A percentile compares a stretch with the other conserved stretches of the same genome.
These are phyloP conservation scores for Emiliania huxleyi DNA, from an alignment of 78 protist genomes.

Conservation along the genomic window DNA sequence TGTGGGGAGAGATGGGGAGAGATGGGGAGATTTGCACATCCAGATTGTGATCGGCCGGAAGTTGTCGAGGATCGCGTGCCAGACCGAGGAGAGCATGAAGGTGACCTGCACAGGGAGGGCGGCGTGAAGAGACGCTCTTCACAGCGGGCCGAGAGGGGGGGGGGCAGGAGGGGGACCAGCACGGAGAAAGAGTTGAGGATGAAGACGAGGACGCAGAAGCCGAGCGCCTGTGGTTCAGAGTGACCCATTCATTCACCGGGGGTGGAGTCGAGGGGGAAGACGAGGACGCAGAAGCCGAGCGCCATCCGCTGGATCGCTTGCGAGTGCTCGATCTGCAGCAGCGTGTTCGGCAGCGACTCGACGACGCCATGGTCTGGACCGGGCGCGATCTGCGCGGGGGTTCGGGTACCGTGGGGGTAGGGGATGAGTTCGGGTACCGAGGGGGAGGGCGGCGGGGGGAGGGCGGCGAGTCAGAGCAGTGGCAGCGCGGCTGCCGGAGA, in stretches of 20 bases:
- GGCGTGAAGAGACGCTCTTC: too few relatives aligned
- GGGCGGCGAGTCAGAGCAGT: too few relatives aligned
- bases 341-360: background rate
- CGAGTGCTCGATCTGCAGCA: background rate
- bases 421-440: too few relatives aligned
- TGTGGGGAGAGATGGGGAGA: background rate
- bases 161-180: too few relatives aligned
- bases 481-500: too few relatives aligned
- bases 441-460: too few relatives aligned
- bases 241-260: too few relatives aligned
- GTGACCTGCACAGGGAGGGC: constrained; percentile 12
- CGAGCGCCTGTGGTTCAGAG: too few relatives aligned
- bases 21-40: background rate
- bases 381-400: background rate
- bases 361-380: background rate
- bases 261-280: constrained; percentile 4
- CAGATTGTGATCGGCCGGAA: constrained; percentile 26
- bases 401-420: too few relatives aligned
- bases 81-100: background rate
- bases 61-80: constrained; percentile 40
- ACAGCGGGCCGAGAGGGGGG: too few relatives aligned
- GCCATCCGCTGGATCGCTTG: background rate
- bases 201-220: background rate
- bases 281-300: background rate
- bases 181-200: background rate